These are phyloP conservation scores for Sanghuangporus sanghuang DNA, from an alignment of 1,284 basidiomycete species.

Conservation along the genomic window DNA sequence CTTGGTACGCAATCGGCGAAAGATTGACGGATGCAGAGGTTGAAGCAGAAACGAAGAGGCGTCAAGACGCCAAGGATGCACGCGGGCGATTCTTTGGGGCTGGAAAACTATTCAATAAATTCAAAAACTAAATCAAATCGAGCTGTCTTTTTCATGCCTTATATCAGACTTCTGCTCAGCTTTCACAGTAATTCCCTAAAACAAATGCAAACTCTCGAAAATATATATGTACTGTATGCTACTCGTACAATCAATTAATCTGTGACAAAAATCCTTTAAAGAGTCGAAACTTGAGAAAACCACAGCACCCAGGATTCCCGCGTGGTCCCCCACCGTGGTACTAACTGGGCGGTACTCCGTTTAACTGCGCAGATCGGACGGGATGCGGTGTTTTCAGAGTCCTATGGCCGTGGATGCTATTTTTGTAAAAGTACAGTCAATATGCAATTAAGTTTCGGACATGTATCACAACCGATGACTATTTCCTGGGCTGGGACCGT, in stretches of 20 bases:
- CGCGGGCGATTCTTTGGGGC: constrained; percentile 4
- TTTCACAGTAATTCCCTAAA: no score
- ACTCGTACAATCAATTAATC: no score
- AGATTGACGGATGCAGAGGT: constrained; percentile 71
- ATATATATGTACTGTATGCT: no score
- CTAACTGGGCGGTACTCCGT: constrained; percentile 75
- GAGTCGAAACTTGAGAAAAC: no score
- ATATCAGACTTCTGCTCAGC: no score
- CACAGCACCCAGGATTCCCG: constrained; percentile 79
- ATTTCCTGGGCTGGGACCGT: no score
- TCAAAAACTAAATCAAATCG: not conserved
- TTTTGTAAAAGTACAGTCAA: no score
- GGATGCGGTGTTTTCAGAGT: constrained; percentile 76
- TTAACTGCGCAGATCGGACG: constrained; percentile 80
- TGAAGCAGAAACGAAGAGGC: constrained; percentile 58
- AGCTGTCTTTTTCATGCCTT: no score
- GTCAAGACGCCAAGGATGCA: constrained; percentile 48
- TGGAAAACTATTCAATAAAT: not conserved
- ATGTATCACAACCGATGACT: no score
- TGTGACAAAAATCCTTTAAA: no score
- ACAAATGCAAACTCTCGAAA: no score
- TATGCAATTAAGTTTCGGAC: no score
- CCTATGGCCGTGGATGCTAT: not conserved
- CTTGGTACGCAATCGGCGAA: constrained; percentile 77
- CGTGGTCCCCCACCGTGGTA: constrained; percentile 83